Evolutionary conservation across 2,329 filamentous ascomycete genomes (phyloP), one percentile per base, ranked within the genome.

Genomic region (Domatiomyces catenatus): DNA sequence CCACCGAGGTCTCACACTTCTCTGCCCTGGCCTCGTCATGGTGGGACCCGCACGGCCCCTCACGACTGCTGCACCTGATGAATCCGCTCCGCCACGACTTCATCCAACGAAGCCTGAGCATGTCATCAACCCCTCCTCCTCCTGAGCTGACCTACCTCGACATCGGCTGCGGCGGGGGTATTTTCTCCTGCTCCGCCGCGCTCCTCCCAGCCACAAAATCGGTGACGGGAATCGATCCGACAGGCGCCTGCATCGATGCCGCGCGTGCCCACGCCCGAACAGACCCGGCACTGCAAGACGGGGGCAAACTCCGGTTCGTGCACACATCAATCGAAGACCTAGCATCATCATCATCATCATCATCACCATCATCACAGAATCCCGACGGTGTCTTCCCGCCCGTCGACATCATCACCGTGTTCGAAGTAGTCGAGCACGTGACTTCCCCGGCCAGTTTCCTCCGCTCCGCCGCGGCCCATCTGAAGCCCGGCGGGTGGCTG

Each of bases 31-130:
- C 92, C 57, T 86, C 85, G 58, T 83, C 83, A 61, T 98, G 92
- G 92, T 98, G 92, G 92, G 89, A 96, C 68, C 86, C 90, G 1
- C 81, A 94, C 63, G 92, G 92, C 48, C 83, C 90, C 5, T 95
- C 88, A 3, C 81, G 90, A 42, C 80, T 95, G 52, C 80, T 98
- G 1, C 92, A 98, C 68, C 82, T 94, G 58, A 96, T 98, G 90
- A 96, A 98, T 70, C 92, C 92, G 1, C 79, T 94, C 45, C 88
- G 92, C 32, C 89, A 96, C 70, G 81, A 88, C 68, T 96, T 96
- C 69, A 92, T 95, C 66, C 75, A 75, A 19, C 69, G 72, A 55
- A 95, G 90, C 64, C 77, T 83, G 48, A 46, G 61, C 49, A 18
- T 56, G 47, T 46, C 58, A 53, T 44, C 55, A 36, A 58, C 55